phyloP scores from a whole-genome alignment of 257 asterid genomes.

The Fraxinus excelsior region DNA sequence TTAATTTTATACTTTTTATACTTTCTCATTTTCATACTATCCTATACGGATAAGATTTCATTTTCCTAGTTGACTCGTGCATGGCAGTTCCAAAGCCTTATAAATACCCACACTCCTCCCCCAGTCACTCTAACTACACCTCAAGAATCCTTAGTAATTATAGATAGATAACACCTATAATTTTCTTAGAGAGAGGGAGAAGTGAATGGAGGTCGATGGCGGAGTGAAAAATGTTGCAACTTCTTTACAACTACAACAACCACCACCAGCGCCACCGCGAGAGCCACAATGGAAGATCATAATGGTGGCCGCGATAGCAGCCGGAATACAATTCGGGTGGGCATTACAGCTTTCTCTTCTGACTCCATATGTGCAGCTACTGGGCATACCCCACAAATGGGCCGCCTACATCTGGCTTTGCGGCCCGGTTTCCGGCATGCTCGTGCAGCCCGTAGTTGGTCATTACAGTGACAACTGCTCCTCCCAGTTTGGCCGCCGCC shows the following conservation, averaged over 20 bases:
- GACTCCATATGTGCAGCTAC: conserved; percentile 84
- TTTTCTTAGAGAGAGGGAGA: background rate
- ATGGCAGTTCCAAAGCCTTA: background rate
- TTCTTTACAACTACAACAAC: conserved; percentile 32
- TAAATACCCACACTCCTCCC: background rate
- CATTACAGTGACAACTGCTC: conserved; percentile 74
- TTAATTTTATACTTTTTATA: background rate
- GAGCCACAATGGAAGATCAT: conserved; percentile 46
- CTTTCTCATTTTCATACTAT: background rate
- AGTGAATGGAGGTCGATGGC: conserved; percentile 24
- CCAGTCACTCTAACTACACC: background rate
- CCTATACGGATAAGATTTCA: background rate
- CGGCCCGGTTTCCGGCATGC: conserved; percentile 82
- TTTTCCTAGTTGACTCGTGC: background rate
- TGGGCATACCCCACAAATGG: conserved; percentile 73
- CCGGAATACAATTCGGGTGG: conserved; percentile 96
- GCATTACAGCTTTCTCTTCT: conserved; percentile 83
- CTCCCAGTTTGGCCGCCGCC: conserved; percentile 76
- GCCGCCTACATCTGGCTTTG: conserved; percentile 87
- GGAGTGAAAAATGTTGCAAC: conserved; percentile 23
- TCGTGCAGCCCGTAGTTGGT: conserved; percentile 92
- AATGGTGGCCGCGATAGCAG: conserved; percentile 79
- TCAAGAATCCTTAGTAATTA: background rate
- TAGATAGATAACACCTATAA: background rate
- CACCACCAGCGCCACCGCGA: conserved; percentile 16